Percentiles rank a stretch among this genome's conserved stretches.
These are phyloP conservation scores for Tulasnella sp. DNA, from an alignment of 768 basidiomycete genomes.

Conservation along the genomic window DNA sequence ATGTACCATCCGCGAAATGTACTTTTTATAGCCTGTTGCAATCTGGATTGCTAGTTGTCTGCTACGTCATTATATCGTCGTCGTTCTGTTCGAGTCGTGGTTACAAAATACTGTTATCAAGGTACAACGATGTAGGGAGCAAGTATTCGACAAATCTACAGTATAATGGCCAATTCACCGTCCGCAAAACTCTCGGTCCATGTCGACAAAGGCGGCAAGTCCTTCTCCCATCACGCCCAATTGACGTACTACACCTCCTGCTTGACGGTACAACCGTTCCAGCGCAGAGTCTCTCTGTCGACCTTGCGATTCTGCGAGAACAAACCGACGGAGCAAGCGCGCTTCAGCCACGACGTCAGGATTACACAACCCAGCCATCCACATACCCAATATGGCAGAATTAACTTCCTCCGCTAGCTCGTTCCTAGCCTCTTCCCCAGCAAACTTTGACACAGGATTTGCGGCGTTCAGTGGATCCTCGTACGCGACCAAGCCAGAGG, in stretches of 20 bases:
- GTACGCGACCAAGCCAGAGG: slow-evolving; percentile 77
- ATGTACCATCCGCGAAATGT: neutral
- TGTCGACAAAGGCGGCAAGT: slow-evolving; percentile 75
- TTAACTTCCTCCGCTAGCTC: slow-evolving; percentile 73
- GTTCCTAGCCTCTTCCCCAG: slow-evolving; percentile 62
- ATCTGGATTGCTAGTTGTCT: neutral
- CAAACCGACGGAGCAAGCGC: neutral
- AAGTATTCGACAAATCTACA: neutral
- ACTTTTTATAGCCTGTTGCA: neutral
- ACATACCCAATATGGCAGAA: slow-evolving; percentile 73
- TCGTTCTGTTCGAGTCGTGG: neutral
- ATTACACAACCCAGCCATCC: slow-evolving; percentile 6
- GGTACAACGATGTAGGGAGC: neutral
- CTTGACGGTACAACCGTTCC: slow-evolving; percentile 75
- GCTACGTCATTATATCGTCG: neutral
- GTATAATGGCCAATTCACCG: neutral
- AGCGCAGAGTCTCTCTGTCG: slow-evolving; percentile 65
- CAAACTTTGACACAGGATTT: slow-evolving; percentile 64
- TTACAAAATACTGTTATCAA: neutral
- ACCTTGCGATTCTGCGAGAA: slow-evolving; percentile 65
- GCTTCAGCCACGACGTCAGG: neutral
- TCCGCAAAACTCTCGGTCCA: slow-evolving; percentile 52
- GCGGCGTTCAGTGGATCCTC: slow-evolving; percentile 57
- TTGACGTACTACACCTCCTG: slow-evolving; percentile 62
- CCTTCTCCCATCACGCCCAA: slow-evolving; percentile 71